phyloP scores from a whole-genome alignment of 257 asterid species.

The Solanum lycopersicoides region DNA sequence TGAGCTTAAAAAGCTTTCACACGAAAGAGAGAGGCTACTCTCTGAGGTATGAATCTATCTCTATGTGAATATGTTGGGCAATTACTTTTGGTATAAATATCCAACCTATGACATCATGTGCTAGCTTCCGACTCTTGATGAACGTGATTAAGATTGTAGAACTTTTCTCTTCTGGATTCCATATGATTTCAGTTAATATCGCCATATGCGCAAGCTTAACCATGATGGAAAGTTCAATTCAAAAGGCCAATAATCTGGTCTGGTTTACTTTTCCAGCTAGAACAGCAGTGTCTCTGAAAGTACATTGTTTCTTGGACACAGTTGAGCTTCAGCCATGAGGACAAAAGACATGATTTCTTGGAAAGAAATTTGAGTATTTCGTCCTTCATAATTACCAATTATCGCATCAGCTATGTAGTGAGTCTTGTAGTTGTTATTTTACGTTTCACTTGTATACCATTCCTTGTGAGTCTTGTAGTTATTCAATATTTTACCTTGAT shows the following conservation, averaged over 20 bases:
- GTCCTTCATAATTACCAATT: background rate
- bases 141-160: background rate
- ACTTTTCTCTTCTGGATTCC: background rate
- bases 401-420: background rate
- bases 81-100: background rate
- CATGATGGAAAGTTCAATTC: background rate
- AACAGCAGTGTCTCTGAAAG: background rate
- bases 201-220: background rate
- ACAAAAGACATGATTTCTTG: background rate
- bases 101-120: background rate
- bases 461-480: background rate
- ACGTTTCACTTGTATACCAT: background rate
- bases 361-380: background rate
- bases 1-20: conserved; percentile 44
- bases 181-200: background rate
- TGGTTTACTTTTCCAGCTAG: background rate
- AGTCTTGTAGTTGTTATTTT: background rate
- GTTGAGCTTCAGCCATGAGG: background rate
- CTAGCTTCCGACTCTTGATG: background rate
- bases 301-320: background rate
- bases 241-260: background rate
- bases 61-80: background rate
- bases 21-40: conserved; percentile 77
- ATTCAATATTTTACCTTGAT: background rate
- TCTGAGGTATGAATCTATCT: conserved; percentile 53